Evolutionary conservation across 2,329 filamentous ascomycete genomes (phyloP), one percentile per base, ranked within the genome.

Genomic region (Cladosporium sp.): DNA sequence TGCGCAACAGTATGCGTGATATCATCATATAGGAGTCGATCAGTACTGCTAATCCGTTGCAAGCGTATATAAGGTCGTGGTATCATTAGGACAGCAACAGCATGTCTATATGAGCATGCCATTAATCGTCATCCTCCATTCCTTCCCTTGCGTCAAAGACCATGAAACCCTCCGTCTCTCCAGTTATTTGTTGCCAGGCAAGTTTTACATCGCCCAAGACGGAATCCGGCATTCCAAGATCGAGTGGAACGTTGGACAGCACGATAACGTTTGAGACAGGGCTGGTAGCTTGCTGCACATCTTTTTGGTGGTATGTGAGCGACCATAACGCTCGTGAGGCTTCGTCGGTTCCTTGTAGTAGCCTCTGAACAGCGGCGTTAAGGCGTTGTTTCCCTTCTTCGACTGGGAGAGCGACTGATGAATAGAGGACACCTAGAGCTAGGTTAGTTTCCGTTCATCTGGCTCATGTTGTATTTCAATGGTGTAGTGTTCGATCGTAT

Each of bases 121-220:
- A n/a, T 30, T 29, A 50, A 22, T 80, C 77, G 32, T 82, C 78
- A 50, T 87, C 82, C 27, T 79, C 79, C 53, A 70, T 73, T 12
- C 75, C 78, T 63, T 90, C 84, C 19, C 89, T 79, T 53, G 93
- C 87, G 43, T 85, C 80, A 65, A 96, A 96, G 17, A 79, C 74
- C 80, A 96, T 84, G 61, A 93, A 96, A 20, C 72, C 71, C 15
- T 72, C 72, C 1, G 67, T 71, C 4, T 77, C 75, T 1, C 77
- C 80, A 57, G 80, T 73, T 3, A 90, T 75, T 43, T 74, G 71
- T 54, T 79, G 73, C 90, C 91, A 97, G 6, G 84, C 82, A 8
- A 78, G 68, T 53, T 80, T 80, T 2, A 96, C 87, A 20, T 80
- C 68, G 6, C 82, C 78, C 8, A 96, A 69, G 1, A 83, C 72